A percentile compares a stretch with the other conserved stretches of the same genome.
Conservation (phyloP, 345 rosid species). For the Cardamine resedifolia region DNA sequence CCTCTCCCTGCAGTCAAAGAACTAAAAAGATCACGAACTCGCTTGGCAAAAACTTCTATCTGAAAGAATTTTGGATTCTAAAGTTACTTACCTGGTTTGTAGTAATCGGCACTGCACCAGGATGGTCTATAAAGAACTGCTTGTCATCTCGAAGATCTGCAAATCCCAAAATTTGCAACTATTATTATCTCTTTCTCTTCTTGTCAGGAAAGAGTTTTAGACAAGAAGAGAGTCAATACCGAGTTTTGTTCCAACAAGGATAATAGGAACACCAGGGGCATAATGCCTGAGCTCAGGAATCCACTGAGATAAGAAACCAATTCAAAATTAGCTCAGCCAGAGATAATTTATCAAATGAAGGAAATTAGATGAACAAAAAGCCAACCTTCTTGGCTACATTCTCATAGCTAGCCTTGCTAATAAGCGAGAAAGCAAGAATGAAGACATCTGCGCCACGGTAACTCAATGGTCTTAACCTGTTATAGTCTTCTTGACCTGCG, state of each 20-base stretch:
- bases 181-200: background rate
- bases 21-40: conserved; percentile 16
- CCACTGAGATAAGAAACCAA: conserved; percentile 59
- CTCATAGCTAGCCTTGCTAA: conserved; percentile 99
- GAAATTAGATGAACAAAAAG: background rate
- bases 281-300: conserved; percentile 92
- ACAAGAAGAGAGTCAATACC: conserved; percentile 43
- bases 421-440: conserved; percentile 93
- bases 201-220: background rate
- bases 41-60: background rate
- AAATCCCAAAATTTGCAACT: conserved; percentile 21
- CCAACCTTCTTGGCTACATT: conserved; percentile 88
- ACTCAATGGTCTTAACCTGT: conserved; percentile 86
- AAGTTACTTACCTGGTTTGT: conserved; percentile 51
- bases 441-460: conserved; percentile 96
- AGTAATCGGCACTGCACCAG: conserved; percentile 71
- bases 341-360: background rate
- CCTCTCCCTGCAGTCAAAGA: conserved; percentile 72
- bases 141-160: conserved; percentile 77
- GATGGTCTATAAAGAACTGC: conserved; percentile 70
- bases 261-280: conserved; percentile 83
- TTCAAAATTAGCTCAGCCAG: conserved; percentile 12
- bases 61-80: background rate
- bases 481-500: conserved; percentile 94
- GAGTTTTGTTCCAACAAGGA: conserved; percentile 90